Evolutionary conservation across 2,329 filamentous ascomycete genomes (phyloP), one percentile per base, ranked within the genome.

Genomic region (Fonsecaea pugnacius): DNA sequence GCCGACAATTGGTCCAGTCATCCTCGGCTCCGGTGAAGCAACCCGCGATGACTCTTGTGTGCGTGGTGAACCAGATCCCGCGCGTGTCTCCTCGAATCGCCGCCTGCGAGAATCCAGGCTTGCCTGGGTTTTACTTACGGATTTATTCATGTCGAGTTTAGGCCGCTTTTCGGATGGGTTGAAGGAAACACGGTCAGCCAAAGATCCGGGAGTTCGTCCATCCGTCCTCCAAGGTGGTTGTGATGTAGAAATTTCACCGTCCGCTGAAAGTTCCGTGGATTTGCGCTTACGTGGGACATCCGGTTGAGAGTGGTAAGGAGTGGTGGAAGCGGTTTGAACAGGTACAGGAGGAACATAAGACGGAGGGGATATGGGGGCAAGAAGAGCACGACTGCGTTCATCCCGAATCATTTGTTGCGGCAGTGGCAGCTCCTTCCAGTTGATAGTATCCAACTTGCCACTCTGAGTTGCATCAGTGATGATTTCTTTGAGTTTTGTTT

Each of bases 91-190:
- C 69, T 94, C 89, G 78, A 96, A 96, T 71, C 95, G 91, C 73
- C 91, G 91, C 77, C 89, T 91, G 71, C 95, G 90, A 81, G 92
- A 93, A 78, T 97, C 93, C 80, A 91, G 84, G 76, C 88, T 87
- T 81, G 89, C 90, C 79, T 91, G 87, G 77, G 89, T 95, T 91
- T 96, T 96, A 95, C 91, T 96, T 83, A 84, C 76, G 77, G 78
- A 79, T 77, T 86, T 79, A 70, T 72, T 77, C 67, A 76, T 72
- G 71, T 83, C 80, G 74, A 82, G 78, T 70, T 79, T 78, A 70
- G 77, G 77, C 65, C 79, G 79, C 70, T 82, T 82, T 67, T 82
- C 79, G 65, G 82, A 77, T 62, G 82, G 77, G 14, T 55, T 60
- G 74, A 87, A 88, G 70, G 89, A 88, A 74, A 94, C 85, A 72